Base-by-base conservation (phyloP, 2,329 filamentous ascomycete genomes). In the Epichloe elymi region DNA sequence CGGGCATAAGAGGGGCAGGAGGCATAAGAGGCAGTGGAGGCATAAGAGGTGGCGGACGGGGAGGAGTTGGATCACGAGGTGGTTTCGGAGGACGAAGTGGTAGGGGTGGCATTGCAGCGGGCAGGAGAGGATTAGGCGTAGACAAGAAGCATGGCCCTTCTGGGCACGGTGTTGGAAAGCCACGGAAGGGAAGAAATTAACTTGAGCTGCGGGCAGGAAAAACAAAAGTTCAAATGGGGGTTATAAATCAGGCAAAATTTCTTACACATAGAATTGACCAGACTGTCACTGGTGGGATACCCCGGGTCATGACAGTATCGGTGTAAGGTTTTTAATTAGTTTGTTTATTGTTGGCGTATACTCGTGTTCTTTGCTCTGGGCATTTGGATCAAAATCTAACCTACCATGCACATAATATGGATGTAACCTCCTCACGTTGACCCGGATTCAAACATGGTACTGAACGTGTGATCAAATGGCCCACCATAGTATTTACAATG, bases 41-140 rank as follows among this genome's bases (percentile, higher is more conserved):
- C 1, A 58, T 15, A 3, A 11, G 53, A 35, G 59, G 65, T 2
- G 67, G 68, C 4, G 60, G 68, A 36, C 61, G 69, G 8, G 60
- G 30, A 19, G 36, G 53, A 36, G 59, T 65, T 2, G 30, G 26
- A 4, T 23, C 23, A 19, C 23, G 33, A 33, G 67, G 68, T 4
- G 60, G 68, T 35, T 61, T 69, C 5, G 65, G 66, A 61, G 33
- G 63, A 63, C 45, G 67, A 66, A 69, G 72, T 46, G 74, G 75
- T 23, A 71, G 66, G 55, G 74, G 73, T n/a, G 69, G 68, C 37
- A 72, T 75, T 47, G 55, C 68, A 5, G 67, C 67, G 44, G 72
- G 73, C 5, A 65, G 75, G 51, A 69, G 71, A 50, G 74, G 76
- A 0, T 63, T 79, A 43, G 76, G 76, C 14, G 70, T 70, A 49